A percentile compares a stretch with the other conserved stretches of the same genome.
These are phyloP conservation scores for Coemansia erecta DNA, from an alignment of 192 early-diverging fungal species.

Conservation along the genomic window DNA sequence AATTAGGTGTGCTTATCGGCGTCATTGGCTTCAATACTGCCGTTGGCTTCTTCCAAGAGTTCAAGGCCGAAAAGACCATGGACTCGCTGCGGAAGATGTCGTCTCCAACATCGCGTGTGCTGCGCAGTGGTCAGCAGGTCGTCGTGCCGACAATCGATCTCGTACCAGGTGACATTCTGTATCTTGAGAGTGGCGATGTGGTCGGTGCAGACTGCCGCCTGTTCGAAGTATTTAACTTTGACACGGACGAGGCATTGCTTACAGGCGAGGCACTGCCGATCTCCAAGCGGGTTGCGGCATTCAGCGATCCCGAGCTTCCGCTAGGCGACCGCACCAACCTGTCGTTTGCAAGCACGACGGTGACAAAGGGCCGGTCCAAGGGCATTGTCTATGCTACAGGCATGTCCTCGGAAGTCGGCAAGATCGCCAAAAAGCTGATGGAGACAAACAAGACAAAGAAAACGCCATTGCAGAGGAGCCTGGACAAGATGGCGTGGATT, in stretches of 20 bases:
- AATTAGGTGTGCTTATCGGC: slow-evolving; percentile 69
- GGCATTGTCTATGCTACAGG: slow-evolving; percentile 84
- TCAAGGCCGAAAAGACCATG: slow-evolving; percentile 91
- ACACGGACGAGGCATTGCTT: slow-evolving; percentile 87
- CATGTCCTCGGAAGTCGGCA: slow-evolving; percentile 88
- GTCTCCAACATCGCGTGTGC: slow-evolving; percentile 81
- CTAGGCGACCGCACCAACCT: slow-evolving; percentile 91
- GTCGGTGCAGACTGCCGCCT: slow-evolving; percentile 90
- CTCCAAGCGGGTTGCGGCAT: slow-evolving; percentile 64
- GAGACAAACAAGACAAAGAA: slow-evolving; percentile 53
- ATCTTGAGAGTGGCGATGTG: slow-evolving; percentile 92
- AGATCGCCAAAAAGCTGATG: slow-evolving; percentile 82
- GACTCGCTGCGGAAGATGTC: slow-evolving; percentile 87
- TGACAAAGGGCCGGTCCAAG: slow-evolving; percentile 87
- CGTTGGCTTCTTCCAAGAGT: slow-evolving; percentile 96
- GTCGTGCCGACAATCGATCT: slow-evolving; percentile 74
- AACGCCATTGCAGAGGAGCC: slow-evolving; percentile 65
- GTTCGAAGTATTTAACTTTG: slow-evolving; percentile 80
- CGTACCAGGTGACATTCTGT: slow-evolving; percentile 88
- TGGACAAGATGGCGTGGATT: slow-evolving; percentile 75
- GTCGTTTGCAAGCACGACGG: slow-evolving; percentile 84
- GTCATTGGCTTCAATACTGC: slow-evolving; percentile 84
- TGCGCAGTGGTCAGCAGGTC: slow-evolving; percentile 76
- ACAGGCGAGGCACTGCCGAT: slow-evolving; percentile 90
- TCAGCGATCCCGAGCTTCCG: slow-evolving; percentile 67